A percentile compares a stretch with the other conserved stretches of the same genome.
Evolutionary conservation across 2,329 filamentous ascomycete species (phyloP).

Genomic region (Ophiosphaerella korrae): DNA sequence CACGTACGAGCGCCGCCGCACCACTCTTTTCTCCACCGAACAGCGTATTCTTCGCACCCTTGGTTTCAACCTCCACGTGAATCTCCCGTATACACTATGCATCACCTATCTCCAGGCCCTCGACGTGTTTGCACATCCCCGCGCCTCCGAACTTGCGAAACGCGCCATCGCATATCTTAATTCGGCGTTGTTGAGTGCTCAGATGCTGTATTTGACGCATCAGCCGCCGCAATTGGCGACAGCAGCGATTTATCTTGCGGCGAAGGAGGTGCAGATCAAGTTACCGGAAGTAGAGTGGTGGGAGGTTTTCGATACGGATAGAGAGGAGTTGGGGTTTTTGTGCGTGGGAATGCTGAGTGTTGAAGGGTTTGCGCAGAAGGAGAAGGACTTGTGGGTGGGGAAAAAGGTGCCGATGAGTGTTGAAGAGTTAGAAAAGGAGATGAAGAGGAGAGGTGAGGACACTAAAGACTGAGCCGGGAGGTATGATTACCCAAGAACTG

Average conservation of each 20-base stretch:
- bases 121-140: slow-evolving; percentile 62
- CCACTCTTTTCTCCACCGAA: slow-evolving; percentile 75
- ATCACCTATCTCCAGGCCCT: slow-evolving; percentile 93
- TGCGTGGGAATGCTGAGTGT: slow-evolving; percentile 85
- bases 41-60: slow-evolving; percentile 75
- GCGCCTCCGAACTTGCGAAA: slow-evolving; percentile 62
- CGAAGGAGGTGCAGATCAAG: slow-evolving; percentile 74
- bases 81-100: slow-evolving; percentile 82
- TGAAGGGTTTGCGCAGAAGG: slow-evolving; percentile 68
- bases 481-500: too few relatives aligned
- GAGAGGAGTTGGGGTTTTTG: slow-evolving; percentile 91
- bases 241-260: slow-evolving; percentile 88
- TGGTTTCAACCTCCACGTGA: slow-evolving; percentile 82
- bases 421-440: slow-evolving; percentile 62
- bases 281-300: slow-evolving; percentile 90
- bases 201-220: slow-evolving; percentile 88
- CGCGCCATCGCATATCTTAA: slow-evolving; percentile 81
- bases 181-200: slow-evolving; percentile 80
- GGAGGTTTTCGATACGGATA: slow-evolving; percentile 96
- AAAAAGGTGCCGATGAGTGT: slow-evolving; percentile 64
- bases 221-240: slow-evolving; percentile 86
- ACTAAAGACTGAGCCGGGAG: neutral
- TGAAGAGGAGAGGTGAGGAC: slow-evolving; percentile 55
- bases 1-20: slow-evolving; percentile 65
- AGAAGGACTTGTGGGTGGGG: slow-evolving; percentile 60